A percentile compares a stretch with the other conserved stretches of the same genome.
Conservation (phyloP, 1,284 basidiomycete genomes). For the Lentinula novae-zelandiae region DNA sequence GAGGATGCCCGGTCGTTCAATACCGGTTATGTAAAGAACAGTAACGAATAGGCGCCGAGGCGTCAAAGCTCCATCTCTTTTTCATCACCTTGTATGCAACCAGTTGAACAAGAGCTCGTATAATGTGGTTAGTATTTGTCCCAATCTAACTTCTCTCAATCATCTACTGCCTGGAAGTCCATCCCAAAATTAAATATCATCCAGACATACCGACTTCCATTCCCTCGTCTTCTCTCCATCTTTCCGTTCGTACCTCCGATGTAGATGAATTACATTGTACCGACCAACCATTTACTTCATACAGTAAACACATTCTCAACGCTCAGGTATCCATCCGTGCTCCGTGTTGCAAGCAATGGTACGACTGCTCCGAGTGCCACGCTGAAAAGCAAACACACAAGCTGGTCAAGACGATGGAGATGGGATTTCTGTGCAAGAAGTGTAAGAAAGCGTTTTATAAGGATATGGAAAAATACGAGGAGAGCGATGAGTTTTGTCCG, state of each 20-base stretch:
- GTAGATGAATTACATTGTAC: not conserved
- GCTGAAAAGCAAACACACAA: slow-evolving; percentile 77
- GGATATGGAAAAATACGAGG: slow-evolving; percentile 88
- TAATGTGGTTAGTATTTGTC: not conserved
- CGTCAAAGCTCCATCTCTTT: not conserved
- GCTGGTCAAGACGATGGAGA: slow-evolving; percentile 80
- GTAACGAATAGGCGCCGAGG: not conserved
- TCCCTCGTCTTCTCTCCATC: not conserved
- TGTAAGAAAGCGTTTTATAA: slow-evolving; percentile 97
- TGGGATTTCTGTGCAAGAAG: slow-evolving; percentile 96
- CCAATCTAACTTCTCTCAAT: not conserved
- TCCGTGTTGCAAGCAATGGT: slow-evolving; percentile 95
- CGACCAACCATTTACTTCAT: not conserved
- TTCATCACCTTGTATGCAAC: not conserved
- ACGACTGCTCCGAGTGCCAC: slow-evolving; percentile 94
- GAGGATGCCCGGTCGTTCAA: too few relatives aligned
- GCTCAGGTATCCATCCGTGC: slow-evolving; percentile 92
- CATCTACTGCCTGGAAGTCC: too few relatives aligned
- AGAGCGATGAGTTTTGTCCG: slow-evolving; percentile 97
- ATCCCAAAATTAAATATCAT: too few relatives aligned
- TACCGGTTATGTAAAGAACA: too few relatives aligned
- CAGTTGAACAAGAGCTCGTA: too few relatives aligned
- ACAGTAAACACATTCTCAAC: slow-evolving; percentile 90
- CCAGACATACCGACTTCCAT: too few relatives aligned
- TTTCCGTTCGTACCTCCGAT: not conserved